phyloP scores from a whole-genome alignment of 176 grass and related monocot species.

The Ensete glaucum region DNA sequence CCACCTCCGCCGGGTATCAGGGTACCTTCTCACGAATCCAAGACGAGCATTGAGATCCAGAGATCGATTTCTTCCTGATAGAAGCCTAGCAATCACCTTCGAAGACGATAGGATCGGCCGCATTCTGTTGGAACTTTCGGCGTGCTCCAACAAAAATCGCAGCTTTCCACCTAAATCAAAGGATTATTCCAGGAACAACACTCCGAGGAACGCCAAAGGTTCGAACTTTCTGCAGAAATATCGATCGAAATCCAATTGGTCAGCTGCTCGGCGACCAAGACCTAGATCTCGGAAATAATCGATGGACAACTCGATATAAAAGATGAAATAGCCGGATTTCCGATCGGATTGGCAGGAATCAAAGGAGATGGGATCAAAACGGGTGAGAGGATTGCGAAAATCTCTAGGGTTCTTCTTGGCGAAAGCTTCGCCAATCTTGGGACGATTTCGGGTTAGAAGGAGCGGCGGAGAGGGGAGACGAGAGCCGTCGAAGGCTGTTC shows the following conservation, averaged over 20 bases:
- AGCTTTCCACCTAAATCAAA: neutral
- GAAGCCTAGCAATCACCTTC: constrained; percentile 21
- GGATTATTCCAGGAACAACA: neutral
- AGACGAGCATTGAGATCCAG: constrained; percentile 35
- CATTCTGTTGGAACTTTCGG: constrained; percentile 20
- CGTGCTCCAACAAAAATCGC: constrained; percentile 3
- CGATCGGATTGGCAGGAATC: no score
- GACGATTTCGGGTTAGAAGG: no score
- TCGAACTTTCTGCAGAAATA: neutral
- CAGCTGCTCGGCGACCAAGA: neutral
- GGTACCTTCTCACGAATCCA: constrained; percentile 28
- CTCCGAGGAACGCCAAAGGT: neutral
- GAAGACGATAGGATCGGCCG: constrained; percentile 37
- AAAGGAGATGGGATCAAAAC: no score
- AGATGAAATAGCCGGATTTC: no score
- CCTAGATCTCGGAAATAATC: neutral
- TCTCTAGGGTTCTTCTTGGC: no score
- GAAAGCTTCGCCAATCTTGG: no score
- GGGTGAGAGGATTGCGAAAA: no score
- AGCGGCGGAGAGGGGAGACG: no score
- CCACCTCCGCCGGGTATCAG: constrained; percentile 17
- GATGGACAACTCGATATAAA: no score
- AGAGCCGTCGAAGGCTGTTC: no score
- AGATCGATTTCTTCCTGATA: constrained; percentile 24
- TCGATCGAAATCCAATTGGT: neutral